A percentile compares a stretch with the other conserved stretches of the same genome.
These are phyloP conservation scores for Leucocoprinus sp. DNA, from an alignment of 768 basidiomycete species.

Conservation along the genomic window DNA sequence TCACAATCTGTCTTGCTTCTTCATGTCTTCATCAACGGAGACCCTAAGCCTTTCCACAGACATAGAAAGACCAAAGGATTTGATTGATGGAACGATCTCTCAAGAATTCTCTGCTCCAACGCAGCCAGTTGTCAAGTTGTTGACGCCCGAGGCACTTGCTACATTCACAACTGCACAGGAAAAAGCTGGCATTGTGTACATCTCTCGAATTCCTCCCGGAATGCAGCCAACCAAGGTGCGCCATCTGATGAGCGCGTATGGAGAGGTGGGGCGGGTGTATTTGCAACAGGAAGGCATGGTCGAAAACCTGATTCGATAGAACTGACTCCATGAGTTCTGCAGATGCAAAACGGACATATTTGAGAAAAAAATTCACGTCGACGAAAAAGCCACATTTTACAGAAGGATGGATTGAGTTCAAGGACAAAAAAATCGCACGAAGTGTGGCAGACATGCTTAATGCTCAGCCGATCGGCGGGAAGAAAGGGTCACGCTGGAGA, in stretches of 20 bases:
- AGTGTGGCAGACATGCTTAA: conserved; percentile 93
- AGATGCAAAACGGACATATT: conserved; percentile 87
- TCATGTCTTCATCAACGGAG: neutral
- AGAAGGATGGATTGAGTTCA: conserved; percentile 98
- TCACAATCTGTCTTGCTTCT: too few relatives aligned
- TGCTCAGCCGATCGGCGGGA: conserved; percentile 90
- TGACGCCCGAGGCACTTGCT: conserved; percentile 68
- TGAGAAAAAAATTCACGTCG: conserved; percentile 70
- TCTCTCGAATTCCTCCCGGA: conserved; percentile 93
- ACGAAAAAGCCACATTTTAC: conserved; percentile 85
- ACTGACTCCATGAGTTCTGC: neutral
- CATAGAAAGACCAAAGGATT: conserved; percentile 14
- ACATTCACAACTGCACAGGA: conserved; percentile 68
- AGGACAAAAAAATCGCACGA: conserved; percentile 85
- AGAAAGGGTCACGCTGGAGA: conserved; percentile 83
- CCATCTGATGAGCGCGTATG: conserved; percentile 84
- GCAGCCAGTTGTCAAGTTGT: conserved; percentile 59
- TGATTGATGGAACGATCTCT: conserved; percentile 44
- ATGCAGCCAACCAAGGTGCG: conserved; percentile 97
- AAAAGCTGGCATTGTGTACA: conserved; percentile 82
- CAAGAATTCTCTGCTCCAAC: conserved; percentile 45
- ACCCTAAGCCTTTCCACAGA: neutral
- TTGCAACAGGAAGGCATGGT: conserved; percentile 81
- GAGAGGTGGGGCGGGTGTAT: conserved; percentile 88
- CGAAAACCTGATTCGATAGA: conserved; percentile 1